A percentile compares a stretch with the other conserved stretches of the same genome.
These are phyloP conservation scores for Fremontodendron californicum DNA, from an alignment of 345 rosid genomes.

Conservation along the genomic window DNA sequence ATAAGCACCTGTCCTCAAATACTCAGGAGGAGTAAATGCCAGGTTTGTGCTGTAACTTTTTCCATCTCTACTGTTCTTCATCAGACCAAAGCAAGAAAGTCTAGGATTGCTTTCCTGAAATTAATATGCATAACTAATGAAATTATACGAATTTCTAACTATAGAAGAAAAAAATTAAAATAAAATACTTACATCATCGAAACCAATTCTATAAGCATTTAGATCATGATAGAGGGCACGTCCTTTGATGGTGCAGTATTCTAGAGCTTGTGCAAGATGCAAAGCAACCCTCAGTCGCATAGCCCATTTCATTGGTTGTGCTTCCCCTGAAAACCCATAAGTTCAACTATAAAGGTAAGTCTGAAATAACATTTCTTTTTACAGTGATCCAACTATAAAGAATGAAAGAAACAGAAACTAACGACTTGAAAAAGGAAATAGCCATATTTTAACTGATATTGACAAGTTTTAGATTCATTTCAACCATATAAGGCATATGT, in stretches of 20 bases:
- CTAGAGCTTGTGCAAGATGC: conserved; percentile 91
- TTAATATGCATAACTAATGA: conserved; percentile 7
- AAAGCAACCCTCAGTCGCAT: conserved; percentile 91
- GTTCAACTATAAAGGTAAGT: background rate
- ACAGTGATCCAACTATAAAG: too few relatives aligned
- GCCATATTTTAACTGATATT: background rate
- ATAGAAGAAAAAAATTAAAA: background rate
- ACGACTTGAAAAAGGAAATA: background rate
- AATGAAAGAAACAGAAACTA: background rate
- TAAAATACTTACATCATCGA: conserved; percentile 63
- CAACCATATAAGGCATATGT: background rate
- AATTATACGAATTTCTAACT: background rate
- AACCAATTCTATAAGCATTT: conserved; percentile 86
- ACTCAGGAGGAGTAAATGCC: conserved; percentile 97
- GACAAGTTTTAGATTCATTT: background rate
- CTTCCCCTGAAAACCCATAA: conserved; percentile 58
- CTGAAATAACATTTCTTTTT: background rate
- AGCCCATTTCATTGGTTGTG: conserved; percentile 95
- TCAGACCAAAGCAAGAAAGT: conserved; percentile 88
- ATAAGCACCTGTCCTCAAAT: conserved; percentile 73
- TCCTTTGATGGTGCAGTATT: conserved; percentile 81
- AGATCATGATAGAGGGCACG: conserved; percentile 92
- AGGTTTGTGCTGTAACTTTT: conserved; percentile 92
- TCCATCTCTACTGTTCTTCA: conserved; percentile 96
- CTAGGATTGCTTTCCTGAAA: conserved; percentile 89